These are phyloP conservation scores for Chlamydomonas asymmetrica DNA, from an alignment of 139 green algal species.

Conservation along the genomic window DNA sequence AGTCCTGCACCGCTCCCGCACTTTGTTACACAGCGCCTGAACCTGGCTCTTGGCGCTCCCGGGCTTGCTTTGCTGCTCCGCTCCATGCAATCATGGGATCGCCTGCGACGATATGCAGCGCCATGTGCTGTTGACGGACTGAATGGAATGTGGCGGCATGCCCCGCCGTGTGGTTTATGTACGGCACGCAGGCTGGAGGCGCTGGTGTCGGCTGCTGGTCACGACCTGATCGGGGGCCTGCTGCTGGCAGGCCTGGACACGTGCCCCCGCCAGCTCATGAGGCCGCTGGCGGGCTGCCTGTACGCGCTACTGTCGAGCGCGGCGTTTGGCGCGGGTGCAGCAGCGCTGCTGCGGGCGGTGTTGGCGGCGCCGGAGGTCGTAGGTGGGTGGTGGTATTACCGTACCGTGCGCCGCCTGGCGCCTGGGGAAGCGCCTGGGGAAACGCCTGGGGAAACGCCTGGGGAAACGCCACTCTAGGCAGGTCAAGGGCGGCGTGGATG, in stretches of 20 bases:
- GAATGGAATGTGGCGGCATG: neutral
- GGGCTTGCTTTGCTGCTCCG: no score
- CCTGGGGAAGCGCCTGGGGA: neutral
- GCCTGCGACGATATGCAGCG: neutral
- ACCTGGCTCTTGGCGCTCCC: no score
- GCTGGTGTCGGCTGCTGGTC: constrained; percentile 32
- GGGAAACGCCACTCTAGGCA: neutral
- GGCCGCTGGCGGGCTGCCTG: constrained; percentile 53
- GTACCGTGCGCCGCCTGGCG: no score
- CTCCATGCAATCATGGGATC: neutral
- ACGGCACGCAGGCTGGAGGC: constrained; percentile 21
- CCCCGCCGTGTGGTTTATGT: neutral
- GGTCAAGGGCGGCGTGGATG: neutral
- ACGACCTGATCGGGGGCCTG: constrained; percentile 41
- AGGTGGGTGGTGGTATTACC: constrained; percentile 4
- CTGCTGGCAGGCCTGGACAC: constrained; percentile 54
- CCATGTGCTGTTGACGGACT: neutral
- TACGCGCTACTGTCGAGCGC: constrained; percentile 31
- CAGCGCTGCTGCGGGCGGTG: neutral
- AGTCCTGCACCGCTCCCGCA: no score
- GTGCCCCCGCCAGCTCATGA: constrained; percentile 65
- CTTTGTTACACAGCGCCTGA: no score
- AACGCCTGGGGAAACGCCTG: neutral
- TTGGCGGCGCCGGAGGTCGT: constrained; percentile 20
- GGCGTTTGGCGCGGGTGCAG: neutral